Conservation (phyloP, 2,329 filamentous ascomycete species). For the Ramichloridium luteum region DNA sequence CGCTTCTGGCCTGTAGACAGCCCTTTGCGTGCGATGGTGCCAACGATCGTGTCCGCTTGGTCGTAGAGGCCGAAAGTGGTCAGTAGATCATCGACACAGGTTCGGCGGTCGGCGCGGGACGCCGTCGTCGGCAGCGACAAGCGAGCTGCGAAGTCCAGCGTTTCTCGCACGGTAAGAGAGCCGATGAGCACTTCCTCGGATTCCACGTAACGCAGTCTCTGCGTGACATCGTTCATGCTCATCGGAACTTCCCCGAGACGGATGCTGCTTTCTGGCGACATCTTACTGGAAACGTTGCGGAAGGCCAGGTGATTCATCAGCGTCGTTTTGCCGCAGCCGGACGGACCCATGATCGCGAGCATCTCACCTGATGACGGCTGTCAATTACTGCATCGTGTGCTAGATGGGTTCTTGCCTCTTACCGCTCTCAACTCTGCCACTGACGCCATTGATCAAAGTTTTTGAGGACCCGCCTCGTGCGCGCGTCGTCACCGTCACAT, state of each 20-base stretch:
- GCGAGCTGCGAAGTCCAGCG: conserved; percentile 58
- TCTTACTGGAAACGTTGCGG: conserved; percentile 35
- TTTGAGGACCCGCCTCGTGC: too few relatives aligned
- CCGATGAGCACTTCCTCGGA: conserved; percentile 72
- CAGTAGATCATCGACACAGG: conserved; percentile 51
- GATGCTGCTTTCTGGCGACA: neutral
- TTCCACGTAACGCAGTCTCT: conserved; percentile 57
- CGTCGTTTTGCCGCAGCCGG: conserved; percentile 89
- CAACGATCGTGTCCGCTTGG: conserved; percentile 56
- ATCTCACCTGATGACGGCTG: neutral
- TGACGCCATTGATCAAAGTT: too few relatives aligned
- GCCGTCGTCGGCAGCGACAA: conserved; percentile 41
- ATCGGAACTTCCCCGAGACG: conserved; percentile 34
- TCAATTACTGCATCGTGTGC: neutral
- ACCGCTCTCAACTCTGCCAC: neutral
- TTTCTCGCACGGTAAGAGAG: conserved; percentile 63
- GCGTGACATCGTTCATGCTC: neutral
- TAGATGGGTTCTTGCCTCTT: neutral
- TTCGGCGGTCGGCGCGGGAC: conserved; percentile 41
- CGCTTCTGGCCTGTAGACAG: conserved; percentile 71
- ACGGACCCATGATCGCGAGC: conserved; percentile 78
- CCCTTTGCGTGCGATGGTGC: conserved; percentile 65
- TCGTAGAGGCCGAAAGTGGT: conserved; percentile 56
- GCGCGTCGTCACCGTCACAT: too few relatives aligned
- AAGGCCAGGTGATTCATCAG: conserved; percentile 65